phyloP scores from a whole-genome alignment of 2,329 filamentous ascomycete species.

The Bipolaris cookei region DNA sequence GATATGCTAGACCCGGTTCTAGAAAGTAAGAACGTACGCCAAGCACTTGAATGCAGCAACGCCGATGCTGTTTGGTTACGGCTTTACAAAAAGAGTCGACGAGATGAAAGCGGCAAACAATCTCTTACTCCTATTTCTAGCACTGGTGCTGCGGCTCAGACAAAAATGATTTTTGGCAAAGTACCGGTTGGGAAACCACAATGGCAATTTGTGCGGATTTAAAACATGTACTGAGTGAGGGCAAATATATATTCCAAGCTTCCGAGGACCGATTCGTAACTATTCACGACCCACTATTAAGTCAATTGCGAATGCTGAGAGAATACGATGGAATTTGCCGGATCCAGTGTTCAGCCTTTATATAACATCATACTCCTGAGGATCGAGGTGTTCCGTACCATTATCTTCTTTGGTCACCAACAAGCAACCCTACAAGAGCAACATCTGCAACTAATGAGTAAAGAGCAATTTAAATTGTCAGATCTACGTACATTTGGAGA shows the following conservation, averaged over 20 bases:
- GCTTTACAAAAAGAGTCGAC: slow-evolving; percentile 27
- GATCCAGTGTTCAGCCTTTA: neutral
- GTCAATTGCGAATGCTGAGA: too few relatives aligned
- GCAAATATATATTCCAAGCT: too few relatives aligned
- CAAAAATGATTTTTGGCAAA: neutral
- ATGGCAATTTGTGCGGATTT: slow-evolving; percentile 20
- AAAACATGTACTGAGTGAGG: neutral
- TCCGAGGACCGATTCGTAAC: too few relatives aligned
- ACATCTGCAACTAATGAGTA: too few relatives aligned
- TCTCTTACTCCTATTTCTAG: neutral
- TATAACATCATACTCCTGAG: too few relatives aligned
- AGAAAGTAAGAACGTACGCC: slow-evolving; percentile 56
- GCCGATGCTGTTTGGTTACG: slow-evolving; percentile 77
- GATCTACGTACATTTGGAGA: too few relatives aligned
- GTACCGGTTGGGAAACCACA: slow-evolving; percentile 17
- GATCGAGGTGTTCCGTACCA: too few relatives aligned
- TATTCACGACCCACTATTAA: too few relatives aligned
- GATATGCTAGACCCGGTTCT: slow-evolving; percentile 60
- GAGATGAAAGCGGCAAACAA: neutral
- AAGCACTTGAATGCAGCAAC: slow-evolving; percentile 69
- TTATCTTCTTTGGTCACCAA: too few relatives aligned
- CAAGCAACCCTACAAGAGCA: too few relatives aligned
- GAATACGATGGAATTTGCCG: too few relatives aligned
- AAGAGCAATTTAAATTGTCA: too few relatives aligned
- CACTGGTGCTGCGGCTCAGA: neutral